Base-by-base conservation (phyloP, 108 stramenopile genomes). In the Asterionellopsis glacialis region DNA sequence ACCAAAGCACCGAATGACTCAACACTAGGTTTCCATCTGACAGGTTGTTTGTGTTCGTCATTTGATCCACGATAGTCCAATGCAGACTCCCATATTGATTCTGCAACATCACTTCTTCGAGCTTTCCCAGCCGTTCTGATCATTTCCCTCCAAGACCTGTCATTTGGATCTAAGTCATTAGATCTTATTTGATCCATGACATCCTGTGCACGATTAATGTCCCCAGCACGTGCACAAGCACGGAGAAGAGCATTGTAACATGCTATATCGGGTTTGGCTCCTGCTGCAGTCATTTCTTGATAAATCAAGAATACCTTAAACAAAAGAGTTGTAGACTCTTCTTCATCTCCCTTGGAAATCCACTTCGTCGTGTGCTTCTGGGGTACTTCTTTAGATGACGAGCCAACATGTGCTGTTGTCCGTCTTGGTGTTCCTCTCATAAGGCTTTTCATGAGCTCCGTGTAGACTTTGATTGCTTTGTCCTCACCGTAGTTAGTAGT, bases 231-330 rank as follows among this genome's bases (percentile, higher is more conserved):
- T 1, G 93, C 82, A 60, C 88, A 91, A 0, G 88, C 84, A 50
- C 75, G 68, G 28, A 94, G 61, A 1, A 94, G 67, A 22, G 88
- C 74, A 59, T 94, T 91, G 72, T 89, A 94, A 44, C 84, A 88
- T 41, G 85, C 86, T 13, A 91, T 23, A 69, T 94, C 93, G 1
- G 88, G 88, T 22, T 65, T 61, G 0, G 72, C 74, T 12, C 87
- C 92, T 1, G 78, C 57, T 3, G 73, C 67, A 51, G 90, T 77
- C 85, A 94, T 89, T 60, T 85, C 84, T 70, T 90, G 80, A 65
- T 91, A 94, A 0, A 90, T 76, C 41, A 91, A 47, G 53, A 89
- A 90, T 0, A 91, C 83, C 59, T 85, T 88, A 13, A 87, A 39
- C 47, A 83, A 48, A 22, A 75, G 45, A 22, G 51, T 47, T 40